Evolutionary conservation across 2,329 filamentous ascomycete species (phyloP), one percentile per base, ranked within the genome.

Genomic region (Xylariaceae sp.): DNA sequence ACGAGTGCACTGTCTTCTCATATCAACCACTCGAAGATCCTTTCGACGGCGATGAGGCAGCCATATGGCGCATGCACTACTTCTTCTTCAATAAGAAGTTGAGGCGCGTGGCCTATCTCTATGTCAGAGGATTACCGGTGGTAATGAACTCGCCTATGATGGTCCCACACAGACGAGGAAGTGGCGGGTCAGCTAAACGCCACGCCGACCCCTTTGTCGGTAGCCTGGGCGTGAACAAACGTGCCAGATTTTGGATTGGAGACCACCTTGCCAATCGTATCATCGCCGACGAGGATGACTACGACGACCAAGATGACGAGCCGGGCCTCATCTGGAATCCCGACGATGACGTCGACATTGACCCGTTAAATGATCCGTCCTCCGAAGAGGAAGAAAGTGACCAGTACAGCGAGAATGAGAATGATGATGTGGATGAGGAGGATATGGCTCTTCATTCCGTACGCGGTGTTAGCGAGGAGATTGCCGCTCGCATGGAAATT

Each of bases 21-120:
- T 99, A 96, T 76, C 85, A 88, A 55, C 94, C 94, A 0, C 88
- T 91, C 47, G 90, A 92, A 62, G 92, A 96, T 70, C 91, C 92
- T 0, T 96, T 95, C 69, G 88, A 92, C 68, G 92, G 92, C 64
- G 92, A 96, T 62, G 92, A 97, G 70, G 90, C 90, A 62, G 88
- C 92, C 8, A 92, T 99, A 63, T 99, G 93, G 93, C 92, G 90
- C 53, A 82, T 92, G 63, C 92, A 97, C 74, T 97, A 96, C 75
- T 96, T 99, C 78, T 96, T 97, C 74, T 97, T 97, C 82, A 97
- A 96, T 79, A 93, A 93, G 70, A 80, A 87, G 30, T 83, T 88
- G 71, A 97, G 97, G 78, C 86, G 94, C 48, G 93, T 99, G 15
- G 92, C 91, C 62, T 99, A 99, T 73, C 78, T 99, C 51, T 95